Conservation (phyloP, 2,329 filamentous ascomycete genomes). For the Venturia nashicola region DNA sequence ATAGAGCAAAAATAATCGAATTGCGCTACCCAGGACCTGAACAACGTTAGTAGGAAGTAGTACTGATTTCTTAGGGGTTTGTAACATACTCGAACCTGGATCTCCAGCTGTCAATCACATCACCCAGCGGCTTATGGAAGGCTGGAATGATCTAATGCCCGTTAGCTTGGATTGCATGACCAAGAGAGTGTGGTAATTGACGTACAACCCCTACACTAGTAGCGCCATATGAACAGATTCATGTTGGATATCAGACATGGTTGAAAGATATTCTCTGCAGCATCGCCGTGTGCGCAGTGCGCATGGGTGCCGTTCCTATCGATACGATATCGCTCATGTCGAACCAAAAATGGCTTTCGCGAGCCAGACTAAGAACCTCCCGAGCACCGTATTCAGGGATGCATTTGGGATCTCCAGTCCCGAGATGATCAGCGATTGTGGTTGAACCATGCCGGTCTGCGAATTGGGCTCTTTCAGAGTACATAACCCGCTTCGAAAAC, state of each 20-base stretch:
- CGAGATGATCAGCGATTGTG: no score
- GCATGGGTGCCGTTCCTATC: background rate
- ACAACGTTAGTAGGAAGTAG: no score
- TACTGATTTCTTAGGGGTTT: no score
- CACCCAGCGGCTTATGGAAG: background rate
- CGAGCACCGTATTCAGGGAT: no score
- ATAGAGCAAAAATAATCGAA: background rate
- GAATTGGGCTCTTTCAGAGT: no score
- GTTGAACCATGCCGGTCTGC: no score
- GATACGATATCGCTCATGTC: background rate
- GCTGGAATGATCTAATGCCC: background rate
- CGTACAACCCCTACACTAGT: background rate
- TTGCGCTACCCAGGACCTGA: background rate
- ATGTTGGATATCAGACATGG: background rate
- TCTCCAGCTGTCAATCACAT: background rate
- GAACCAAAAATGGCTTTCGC: background rate
- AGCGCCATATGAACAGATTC: background rate
- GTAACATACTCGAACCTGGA: background rate
- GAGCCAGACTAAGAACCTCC: no score
- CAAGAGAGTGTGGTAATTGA: background rate
- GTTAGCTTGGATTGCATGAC: background rate
- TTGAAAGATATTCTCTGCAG: background rate
- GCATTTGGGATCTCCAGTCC: background rate
- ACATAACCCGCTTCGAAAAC: no score
- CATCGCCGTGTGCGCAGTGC: background rate